Percentiles rank a stretch among this genome's conserved stretches.
Evolutionary conservation across 495 filamentous ascomycete species (phyloP).

Genomic region (Evansstolkia leycettana): DNA sequence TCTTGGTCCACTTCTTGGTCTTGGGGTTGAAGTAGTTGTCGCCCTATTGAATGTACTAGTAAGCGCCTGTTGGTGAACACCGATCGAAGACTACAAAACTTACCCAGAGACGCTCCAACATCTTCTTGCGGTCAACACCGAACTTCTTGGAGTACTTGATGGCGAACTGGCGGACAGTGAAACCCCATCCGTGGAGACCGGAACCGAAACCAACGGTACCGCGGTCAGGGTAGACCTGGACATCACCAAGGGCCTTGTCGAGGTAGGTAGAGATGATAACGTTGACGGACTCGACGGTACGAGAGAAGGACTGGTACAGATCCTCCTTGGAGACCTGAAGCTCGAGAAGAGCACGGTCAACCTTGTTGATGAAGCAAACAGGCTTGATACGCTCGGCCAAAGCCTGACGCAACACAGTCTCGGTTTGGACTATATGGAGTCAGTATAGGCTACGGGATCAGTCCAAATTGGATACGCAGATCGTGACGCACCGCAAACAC

Average conservation of each 20-base stretch:
- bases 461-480: slow-evolving; percentile 14
- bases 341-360: slow-evolving; percentile 97
- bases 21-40: slow-evolving; percentile 99
- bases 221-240: slow-evolving; percentile 92
- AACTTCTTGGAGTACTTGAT: slow-evolving; percentile 98
- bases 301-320: slow-evolving; percentile 97
- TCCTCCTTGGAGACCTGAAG: slow-evolving; percentile 98
- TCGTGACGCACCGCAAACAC: slow-evolving; percentile 80
- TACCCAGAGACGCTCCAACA: slow-evolving; percentile 99
- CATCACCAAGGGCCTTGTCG: slow-evolving; percentile 93
- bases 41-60: slow-evolving; percentile 41
- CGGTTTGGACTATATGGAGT: slow-evolving; percentile 66
- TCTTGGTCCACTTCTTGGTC: slow-evolving; percentile 99
- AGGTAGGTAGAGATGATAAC: slow-evolving; percentile 98
- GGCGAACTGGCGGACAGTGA: slow-evolving; percentile 98
- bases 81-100: slow-evolving; percentile 17
- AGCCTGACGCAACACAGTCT: slow-evolving; percentile 98
- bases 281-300: slow-evolving; percentile 99
- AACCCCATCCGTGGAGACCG: slow-evolving; percentile 99
- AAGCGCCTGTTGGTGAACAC: background rate
- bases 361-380: slow-evolving; percentile 99
- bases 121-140: slow-evolving; percentile 97
- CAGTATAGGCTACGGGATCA: too few relatives aligned
- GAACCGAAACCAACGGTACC: slow-evolving; percentile 98
- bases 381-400: slow-evolving; percentile 99